A percentile compares a stretch with the other conserved stretches of the same genome.
Evolutionary conservation across 1,284 basidiomycete genomes (phyloP).

Genomic region (Leccinum solheimii): DNA sequence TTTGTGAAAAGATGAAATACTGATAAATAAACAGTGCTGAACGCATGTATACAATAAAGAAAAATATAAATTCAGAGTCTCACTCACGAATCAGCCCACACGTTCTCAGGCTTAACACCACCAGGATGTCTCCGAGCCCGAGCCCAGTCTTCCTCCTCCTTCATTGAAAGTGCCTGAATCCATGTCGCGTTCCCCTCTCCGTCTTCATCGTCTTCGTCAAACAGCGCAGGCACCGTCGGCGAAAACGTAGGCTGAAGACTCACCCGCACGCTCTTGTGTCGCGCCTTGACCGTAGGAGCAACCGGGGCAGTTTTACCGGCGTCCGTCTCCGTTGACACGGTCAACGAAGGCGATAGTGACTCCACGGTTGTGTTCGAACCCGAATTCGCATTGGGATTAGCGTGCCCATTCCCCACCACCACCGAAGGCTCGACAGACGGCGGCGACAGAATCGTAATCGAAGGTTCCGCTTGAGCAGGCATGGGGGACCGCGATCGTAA

Average conservation of each 20-base stretch:
- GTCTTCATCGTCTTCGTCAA: conserved; percentile 42
- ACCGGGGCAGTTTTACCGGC: conserved; percentile 20
- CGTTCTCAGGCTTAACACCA: background rate
- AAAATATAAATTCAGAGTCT: too few relatives aligned
- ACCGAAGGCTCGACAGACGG: conserved; percentile 22
- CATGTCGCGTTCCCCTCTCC: conserved; percentile 28
- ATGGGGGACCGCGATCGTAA: background rate
- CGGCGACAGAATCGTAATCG: conserved; percentile 28
- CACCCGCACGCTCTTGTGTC: conserved; percentile 74
- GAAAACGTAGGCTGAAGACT: conserved; percentile 72
- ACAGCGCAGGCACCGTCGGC: conserved; percentile 61
- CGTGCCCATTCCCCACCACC: conserved; percentile 6
- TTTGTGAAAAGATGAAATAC: background rate
- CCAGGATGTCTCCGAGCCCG: background rate
- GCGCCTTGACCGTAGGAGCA: conserved; percentile 19
- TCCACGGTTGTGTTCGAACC: background rate
- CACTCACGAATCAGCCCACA: background rate
- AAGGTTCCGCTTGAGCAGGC: background rate
- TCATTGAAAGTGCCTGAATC: conserved; percentile 10
- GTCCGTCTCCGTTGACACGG: conserved; percentile 14
- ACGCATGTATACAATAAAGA: too few relatives aligned
- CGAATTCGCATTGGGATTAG: conserved; percentile 1
- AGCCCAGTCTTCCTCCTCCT: background rate
- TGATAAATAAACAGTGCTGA: too few relatives aligned
- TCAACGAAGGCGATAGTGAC: conserved; percentile 17